Conservation (phyloP, 1,284 basidiomycete genomes). For the Erythrobasidium hasegawianum region DNA sequence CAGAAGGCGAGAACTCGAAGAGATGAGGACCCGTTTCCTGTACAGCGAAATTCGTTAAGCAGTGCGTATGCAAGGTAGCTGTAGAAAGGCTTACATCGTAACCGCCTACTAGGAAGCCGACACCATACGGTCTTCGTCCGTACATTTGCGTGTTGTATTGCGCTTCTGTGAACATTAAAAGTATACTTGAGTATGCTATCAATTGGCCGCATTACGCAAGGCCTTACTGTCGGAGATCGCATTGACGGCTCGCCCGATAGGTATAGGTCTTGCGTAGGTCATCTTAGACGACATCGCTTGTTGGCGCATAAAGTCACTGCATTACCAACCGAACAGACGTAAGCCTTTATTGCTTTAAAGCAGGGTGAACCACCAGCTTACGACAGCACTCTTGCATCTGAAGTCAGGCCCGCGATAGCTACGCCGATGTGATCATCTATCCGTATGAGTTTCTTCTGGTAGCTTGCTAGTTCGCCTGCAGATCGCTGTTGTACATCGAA, state of each 20-base stretch:
- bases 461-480: slow-evolving; percentile 95
- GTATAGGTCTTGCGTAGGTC: slow-evolving; percentile 90
- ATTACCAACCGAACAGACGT: background rate
- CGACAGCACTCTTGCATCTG: slow-evolving; percentile 95
- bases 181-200: slow-evolving; percentile 16
- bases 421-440: slow-evolving; percentile 99
- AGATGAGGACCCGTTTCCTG: slow-evolving; percentile 87
- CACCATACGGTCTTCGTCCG: slow-evolving; percentile 94
- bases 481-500: slow-evolving; percentile 64
- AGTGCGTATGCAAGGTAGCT: slow-evolving; percentile 2
- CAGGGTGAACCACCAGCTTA: slow-evolving; percentile 48
- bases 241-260: slow-evolving; percentile 86
- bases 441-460: slow-evolving; percentile 99
- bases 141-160: slow-evolving; percentile 99
- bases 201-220: too few species aligned
- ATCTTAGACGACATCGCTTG: slow-evolving; percentile 94
- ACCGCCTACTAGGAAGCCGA: slow-evolving; percentile 96
- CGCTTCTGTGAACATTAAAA: slow-evolving; percentile 63
- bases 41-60: background rate
- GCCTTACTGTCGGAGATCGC: slow-evolving; percentile 84
- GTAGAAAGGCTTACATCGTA: slow-evolving; percentile 59
- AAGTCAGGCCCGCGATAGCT: slow-evolving; percentile 95
- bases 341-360: background rate
- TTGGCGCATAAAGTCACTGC: slow-evolving; percentile 97
- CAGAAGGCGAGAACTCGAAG: slow-evolving; percentile 96